Evolutionary conservation across 768 basidiomycete genomes (phyloP), one percentile per base, ranked within the genome.

Genomic region (Hygrocybe coccinea): DNA sequence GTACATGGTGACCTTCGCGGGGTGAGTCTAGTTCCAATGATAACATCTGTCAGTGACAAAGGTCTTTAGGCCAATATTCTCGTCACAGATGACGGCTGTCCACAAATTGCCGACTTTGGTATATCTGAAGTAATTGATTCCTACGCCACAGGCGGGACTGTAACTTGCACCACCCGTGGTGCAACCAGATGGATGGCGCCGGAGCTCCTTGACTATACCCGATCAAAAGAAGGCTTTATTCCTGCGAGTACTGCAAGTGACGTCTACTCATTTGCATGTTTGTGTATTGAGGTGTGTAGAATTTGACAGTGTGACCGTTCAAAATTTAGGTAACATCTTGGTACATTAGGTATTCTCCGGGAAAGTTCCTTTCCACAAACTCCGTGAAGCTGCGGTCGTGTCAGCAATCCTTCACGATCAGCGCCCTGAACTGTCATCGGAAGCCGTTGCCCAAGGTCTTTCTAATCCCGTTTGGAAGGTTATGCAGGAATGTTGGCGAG

Each of bases 1-100:
- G 35, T 17, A 12, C 69, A 70, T 39, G 68, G 69, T 6, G 68
- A 70, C 57, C 56, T 71, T 15, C 67, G 67, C 63, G 66, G 65
- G 37, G 67, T 68, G 41, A 52, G 51, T 56, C 11, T 34, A 2
- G 24, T 35, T 19, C 4, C 29, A 2, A 3, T 9, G 54, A 48
- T 38, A 8, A n/a, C 15, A 11, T 11, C 19, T 19, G 38, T 3
- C 14, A 41, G 5, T 41, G 15, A 41, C 10, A 11, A 5, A 41
- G 19, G 8, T 29, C 29, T 33, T 5, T 17, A 68, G 67, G 49
- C 57, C 5, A 68, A 69, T 55, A 58, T 69, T 7, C 61, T 68
- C 17, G 59, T 69, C 1, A 62, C 66, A 34, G 59, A 60, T 10
- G 48, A 46, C n/a, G 62, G 64, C 22, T 61, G 59, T 11, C 65